Conservation (phyloP, 2,329 filamentous ascomycete species). For the Trichoderma arundinaceum region DNA sequence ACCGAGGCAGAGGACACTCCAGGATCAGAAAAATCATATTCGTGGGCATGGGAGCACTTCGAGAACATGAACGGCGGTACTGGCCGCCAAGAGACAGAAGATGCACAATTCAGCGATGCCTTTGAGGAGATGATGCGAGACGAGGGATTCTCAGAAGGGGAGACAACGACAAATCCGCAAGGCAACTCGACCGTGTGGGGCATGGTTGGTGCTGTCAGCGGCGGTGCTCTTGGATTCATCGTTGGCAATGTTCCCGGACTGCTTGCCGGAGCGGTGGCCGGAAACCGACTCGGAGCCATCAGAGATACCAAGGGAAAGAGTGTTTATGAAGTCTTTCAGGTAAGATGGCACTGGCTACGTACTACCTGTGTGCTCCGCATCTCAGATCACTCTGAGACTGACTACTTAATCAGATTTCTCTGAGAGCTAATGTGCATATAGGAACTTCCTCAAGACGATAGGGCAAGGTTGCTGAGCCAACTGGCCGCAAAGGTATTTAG, state of each 20-base stretch:
- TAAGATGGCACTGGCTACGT: constrained; percentile 38
- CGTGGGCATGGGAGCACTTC: constrained; percentile 77
- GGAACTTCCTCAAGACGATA: constrained; percentile 83
- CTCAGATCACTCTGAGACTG: constrained; percentile 29
- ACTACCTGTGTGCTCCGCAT: not conserved
- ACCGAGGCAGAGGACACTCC: constrained; percentile 52
- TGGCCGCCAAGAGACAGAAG: constrained; percentile 61
- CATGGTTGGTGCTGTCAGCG: constrained; percentile 81
- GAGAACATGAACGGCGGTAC: constrained; percentile 44
- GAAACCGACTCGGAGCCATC: constrained; percentile 88
- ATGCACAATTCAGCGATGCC: constrained; percentile 84
- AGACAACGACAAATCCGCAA: constrained; percentile 51
- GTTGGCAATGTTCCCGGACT: constrained; percentile 89
- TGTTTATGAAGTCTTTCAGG: constrained; percentile 86
- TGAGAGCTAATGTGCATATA: constrained; percentile 42
- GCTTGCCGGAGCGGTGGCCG: constrained; percentile 87
- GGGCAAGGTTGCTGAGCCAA: constrained; percentile 79
- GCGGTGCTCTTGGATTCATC: constrained; percentile 92
- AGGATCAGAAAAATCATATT: constrained; percentile 63
- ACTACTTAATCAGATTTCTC: constrained; percentile 19
- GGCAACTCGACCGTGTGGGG: constrained; percentile 81
- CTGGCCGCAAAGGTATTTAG: constrained; percentile 87
- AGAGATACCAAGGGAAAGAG: constrained; percentile 92
- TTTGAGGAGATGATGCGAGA: constrained; percentile 92
- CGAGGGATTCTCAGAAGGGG: constrained; percentile 78